Evolutionary conservation across 1,139 yeast genomes (phyloP).

Genomic region (Candida glucosophila): DNA sequence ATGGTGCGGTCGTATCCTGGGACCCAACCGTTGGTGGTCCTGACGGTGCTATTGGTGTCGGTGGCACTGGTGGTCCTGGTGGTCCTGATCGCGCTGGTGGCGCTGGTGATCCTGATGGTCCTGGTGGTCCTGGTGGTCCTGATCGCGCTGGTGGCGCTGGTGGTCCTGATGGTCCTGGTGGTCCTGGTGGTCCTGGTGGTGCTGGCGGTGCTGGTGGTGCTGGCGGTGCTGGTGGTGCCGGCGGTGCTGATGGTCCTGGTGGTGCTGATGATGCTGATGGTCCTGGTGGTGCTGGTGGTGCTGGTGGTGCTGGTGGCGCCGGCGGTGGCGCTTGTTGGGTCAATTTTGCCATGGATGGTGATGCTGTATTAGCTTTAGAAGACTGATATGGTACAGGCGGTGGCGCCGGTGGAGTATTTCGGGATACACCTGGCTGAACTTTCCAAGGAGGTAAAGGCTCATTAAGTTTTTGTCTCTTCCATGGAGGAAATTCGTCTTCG

Average conservation of each 20-base stretch:
- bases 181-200: constrained; percentile 12
- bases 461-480: constrained; percentile 10
- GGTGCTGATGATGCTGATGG: no score
- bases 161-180: constrained; percentile 8
- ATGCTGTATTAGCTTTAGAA: no score
- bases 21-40: no score
- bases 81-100: constrained; percentile 16
- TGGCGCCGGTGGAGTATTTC: no score
- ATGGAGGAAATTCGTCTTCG: constrained; percentile 7
- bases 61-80: constrained; percentile 13
- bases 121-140: constrained; percentile 12
- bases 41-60: no score
- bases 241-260: constrained; percentile 9
- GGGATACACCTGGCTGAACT: no score
- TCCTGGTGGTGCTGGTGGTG: constrained; percentile 9
- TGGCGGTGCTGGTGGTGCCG: constrained; percentile 6
- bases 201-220: constrained; percentile 10
- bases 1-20: no score
- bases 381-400: constrained; percentile 1
- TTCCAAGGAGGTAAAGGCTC: constrained; percentile 14
- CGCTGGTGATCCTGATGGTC: constrained; percentile 12
- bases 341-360: no score
- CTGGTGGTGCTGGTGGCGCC: constrained; percentile 5
- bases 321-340: no score
- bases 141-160: no score